Base-by-base conservation (phyloP, 345 rosid species). In the Geranium brycei region DNA sequence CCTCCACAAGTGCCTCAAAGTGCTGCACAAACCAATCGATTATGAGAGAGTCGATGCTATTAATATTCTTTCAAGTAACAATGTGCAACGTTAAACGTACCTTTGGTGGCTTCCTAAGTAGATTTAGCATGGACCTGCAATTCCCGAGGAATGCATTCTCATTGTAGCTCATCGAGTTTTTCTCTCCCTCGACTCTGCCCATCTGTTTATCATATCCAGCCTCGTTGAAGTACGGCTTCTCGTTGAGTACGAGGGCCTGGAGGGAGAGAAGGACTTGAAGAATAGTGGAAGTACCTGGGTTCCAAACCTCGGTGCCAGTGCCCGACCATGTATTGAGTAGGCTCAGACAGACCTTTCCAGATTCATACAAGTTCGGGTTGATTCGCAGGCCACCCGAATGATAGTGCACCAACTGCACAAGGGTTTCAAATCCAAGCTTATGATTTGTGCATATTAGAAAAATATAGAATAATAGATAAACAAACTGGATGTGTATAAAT, bases 221-320 rank as follows among this genome's bases (percentile, higher is more conserved):
- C 77, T 93, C 97, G 13, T 93, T 93, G 76, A 90, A 93, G 73
- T 93, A 93, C 17, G 99, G 99, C 69, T 87, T 86, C 66, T 88
- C 96, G 64, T 93, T 93, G n/a, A 93, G 90, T 78, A 93, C 99
- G 15, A 93, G 96, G 57, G 96, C 95, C 71, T 93, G 99, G 61
- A 93, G 86, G 64, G 99, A 93, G 28, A 93, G 81, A 72, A 93
- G 99, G 67, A 93, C 81, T 80, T 93, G 99, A 64, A 93, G 96
- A 67, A 93, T 75, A 1, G 81, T 81, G 66, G 97, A 90, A 73
- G 70, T 80, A 61, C 79, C 85, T 5, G 96, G 83, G 77, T 73
- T 84, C 99, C 99, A 93, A 5, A 90, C 85, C 80, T 93, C 99
- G 23, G 84, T 80, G 59, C 95, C 91, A 17, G 85, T 77, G 68